Evolutionary conservation across 2,329 filamentous ascomycete species (phyloP).

Genomic region (Microdochium bolleyi): DNA sequence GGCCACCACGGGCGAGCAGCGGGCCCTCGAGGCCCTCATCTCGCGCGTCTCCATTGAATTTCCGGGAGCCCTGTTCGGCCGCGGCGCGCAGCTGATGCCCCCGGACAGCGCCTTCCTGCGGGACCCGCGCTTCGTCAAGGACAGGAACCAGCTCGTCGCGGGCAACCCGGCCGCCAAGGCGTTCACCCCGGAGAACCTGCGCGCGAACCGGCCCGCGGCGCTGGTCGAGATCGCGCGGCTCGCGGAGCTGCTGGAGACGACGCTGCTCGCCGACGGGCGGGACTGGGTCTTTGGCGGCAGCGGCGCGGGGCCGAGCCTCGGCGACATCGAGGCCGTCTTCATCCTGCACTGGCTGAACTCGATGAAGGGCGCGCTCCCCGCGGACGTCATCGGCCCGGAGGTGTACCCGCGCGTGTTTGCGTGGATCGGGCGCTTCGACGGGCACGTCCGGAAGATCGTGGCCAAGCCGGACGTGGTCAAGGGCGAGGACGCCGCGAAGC

Average conservation of each 20-base stretch:
- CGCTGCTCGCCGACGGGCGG: conserved; percentile 57
- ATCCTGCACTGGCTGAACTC: conserved; percentile 56
- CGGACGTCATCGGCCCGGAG: conserved; percentile 38
- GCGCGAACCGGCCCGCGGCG: conserved; percentile 39
- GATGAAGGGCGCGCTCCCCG: conserved; percentile 46
- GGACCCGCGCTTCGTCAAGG: conserved; percentile 51
- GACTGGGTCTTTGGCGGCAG: conserved; percentile 37
- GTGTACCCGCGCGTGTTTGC: conserved; percentile 53
- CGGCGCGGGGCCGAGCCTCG: conserved; percentile 43
- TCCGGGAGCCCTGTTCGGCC: conserved; percentile 42
- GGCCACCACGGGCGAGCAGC: conserved; percentile 26
- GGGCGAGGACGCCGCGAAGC: conserved; percentile 43
- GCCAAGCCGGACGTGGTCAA: conserved; percentile 32
- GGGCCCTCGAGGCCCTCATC: conserved; percentile 45
- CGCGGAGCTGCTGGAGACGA: conserved; percentile 53
- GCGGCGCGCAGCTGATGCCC: conserved; percentile 48
- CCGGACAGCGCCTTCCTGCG: conserved; percentile 41
- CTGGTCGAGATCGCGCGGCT: conserved; percentile 43
- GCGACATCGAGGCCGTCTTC: conserved; percentile 65
- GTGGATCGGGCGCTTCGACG: conserved; percentile 57
- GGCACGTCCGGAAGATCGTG: conserved; percentile 31
- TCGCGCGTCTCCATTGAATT: conserved; percentile 44
- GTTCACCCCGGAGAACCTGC: conserved; percentile 15
- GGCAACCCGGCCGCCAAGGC: conserved; percentile 2
- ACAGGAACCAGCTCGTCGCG: conserved; percentile 36